A percentile compares a stretch with the other conserved stretches of the same genome.
These are phyloP conservation scores for Abortiporus biennis DNA, from an alignment of 1,284 basidiomycete genomes.

Conservation along the genomic window DNA sequence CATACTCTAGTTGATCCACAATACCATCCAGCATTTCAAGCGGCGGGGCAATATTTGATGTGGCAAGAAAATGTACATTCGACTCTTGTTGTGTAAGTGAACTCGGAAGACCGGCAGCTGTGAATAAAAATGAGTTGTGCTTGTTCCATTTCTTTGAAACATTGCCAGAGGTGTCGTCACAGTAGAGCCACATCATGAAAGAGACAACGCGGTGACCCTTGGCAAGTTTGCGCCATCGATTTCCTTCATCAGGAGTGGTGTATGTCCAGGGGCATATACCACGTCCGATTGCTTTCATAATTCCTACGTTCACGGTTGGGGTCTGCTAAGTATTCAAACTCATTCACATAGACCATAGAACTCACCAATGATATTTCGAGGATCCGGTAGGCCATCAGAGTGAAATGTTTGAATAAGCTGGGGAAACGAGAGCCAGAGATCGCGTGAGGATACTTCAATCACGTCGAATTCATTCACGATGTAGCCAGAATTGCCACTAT, in stretches of 20 bases:
- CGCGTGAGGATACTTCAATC: not conserved
- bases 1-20: constrained; percentile 9
- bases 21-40: constrained; percentile 37
- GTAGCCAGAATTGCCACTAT: not conserved
- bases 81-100: constrained; percentile 17
- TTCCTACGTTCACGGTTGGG: no score
- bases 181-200: constrained; percentile 35
- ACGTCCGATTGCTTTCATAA: no score
- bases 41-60: constrained; percentile 34
- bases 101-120: constrained; percentile 24
- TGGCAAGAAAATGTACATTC: constrained; percentile 33
- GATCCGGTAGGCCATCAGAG: not conserved
- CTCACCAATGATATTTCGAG: not conserved
- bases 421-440: not conserved
- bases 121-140: constrained; percentile 34
- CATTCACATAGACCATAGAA: no score
- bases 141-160: constrained; percentile 39
- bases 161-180: constrained; percentile 39
- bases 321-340: no score
- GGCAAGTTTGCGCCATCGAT: constrained; percentile 14
- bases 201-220: constrained; percentile 13
- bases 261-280: no score
- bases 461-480: not conserved
- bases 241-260: constrained; percentile 7
- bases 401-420: not conserved